Base-by-base conservation (phyloP, 768 basidiomycete species). In the Amanita molliuscula region DNA sequence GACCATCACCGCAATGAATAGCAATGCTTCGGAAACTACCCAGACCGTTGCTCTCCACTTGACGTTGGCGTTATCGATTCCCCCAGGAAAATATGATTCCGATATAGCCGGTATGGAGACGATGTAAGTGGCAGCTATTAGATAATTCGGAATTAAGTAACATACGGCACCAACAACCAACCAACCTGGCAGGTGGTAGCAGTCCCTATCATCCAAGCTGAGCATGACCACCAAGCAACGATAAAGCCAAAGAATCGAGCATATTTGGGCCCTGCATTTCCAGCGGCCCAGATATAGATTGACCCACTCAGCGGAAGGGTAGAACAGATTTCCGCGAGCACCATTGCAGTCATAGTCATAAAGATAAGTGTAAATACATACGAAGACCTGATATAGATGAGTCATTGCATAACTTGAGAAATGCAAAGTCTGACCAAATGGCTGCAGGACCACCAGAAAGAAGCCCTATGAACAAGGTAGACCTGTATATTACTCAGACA, bases 271-370 rank as follows among this genome's bases (percentile, higher is more conserved):
- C 92, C 92, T 5, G 89, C 92, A 59, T 89, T 90, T 61, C 91
- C 91, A 13, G 90, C 91, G 0, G 90, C 88, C 92, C 92, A 95
- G 45, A 92, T 82, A 64, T 94, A 95, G 63, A 96, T 94, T 5
- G 90, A 93, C 3, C 92, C 92, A 51, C 86, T 88, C 46, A 92
- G 64, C 4, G 88, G 86, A 25, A 93, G 71, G 4, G 90, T 86
- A 36, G 91, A 93, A 64, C 91, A 94, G 47, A 94, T 82, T 62
- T 95, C 92, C 16, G 92, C 90, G 35, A 95, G 72, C 34, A 91
- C 82, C 8, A 79, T 81, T 1, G 91, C 91, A 6, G 88, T 92
- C 46, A 95, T 88, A 56, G 74, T 76, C 88, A 92, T 90, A 62
- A 90, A 89, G 37, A 92, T 61, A 61, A 91, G 75, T 6, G 89